Evolutionary conservation across 1,139 yeast genomes (phyloP).

Genomic region (Magnusiomyces paraingens): DNA sequence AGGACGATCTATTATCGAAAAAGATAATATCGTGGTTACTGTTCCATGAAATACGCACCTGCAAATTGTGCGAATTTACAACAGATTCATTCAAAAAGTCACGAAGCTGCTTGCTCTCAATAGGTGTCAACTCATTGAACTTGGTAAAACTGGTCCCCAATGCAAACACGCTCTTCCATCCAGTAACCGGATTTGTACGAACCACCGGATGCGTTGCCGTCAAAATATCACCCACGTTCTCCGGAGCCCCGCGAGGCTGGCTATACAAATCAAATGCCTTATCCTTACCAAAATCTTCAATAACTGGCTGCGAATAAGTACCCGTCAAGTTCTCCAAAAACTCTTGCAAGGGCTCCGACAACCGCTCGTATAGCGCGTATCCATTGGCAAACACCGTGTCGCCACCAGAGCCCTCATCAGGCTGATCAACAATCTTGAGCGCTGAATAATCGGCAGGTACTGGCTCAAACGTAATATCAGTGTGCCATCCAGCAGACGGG

Average conservation of each 20-base stretch:
- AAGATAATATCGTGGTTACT: constrained; percentile 51
- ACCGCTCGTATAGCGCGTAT: constrained; percentile 57
- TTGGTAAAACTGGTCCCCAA: constrained; percentile 57
- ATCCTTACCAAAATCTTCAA: constrained; percentile 34
- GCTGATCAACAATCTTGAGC: constrained; percentile 54
- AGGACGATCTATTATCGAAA: constrained; percentile 67
- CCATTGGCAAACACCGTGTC: constrained; percentile 65
- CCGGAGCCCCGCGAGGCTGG: constrained; percentile 42
- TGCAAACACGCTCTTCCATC: constrained; percentile 50
- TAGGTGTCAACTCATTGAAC: constrained; percentile 60
- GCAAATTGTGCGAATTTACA: constrained; percentile 47
- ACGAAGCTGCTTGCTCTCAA: constrained; percentile 53
- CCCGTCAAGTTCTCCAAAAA: constrained; percentile 54
- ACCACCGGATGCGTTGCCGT: constrained; percentile 58
- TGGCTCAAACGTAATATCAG: constrained; percentile 62
- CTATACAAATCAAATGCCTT: constrained; percentile 35
- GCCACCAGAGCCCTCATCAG: constrained; percentile 52
- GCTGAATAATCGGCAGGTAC: constrained; percentile 66
- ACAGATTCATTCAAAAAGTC: constrained; percentile 48
- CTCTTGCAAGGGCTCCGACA: constrained; percentile 56
- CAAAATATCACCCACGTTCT: constrained; percentile 57
- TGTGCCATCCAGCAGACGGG: constrained; percentile 44
- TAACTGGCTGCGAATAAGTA: constrained; percentile 44
- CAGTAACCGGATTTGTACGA: constrained; percentile 63
- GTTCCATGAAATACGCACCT: constrained; percentile 52